Evolutionary conservation across 1,284 basidiomycete species (phyloP).

Genomic region (Ganoderma sinense): DNA sequence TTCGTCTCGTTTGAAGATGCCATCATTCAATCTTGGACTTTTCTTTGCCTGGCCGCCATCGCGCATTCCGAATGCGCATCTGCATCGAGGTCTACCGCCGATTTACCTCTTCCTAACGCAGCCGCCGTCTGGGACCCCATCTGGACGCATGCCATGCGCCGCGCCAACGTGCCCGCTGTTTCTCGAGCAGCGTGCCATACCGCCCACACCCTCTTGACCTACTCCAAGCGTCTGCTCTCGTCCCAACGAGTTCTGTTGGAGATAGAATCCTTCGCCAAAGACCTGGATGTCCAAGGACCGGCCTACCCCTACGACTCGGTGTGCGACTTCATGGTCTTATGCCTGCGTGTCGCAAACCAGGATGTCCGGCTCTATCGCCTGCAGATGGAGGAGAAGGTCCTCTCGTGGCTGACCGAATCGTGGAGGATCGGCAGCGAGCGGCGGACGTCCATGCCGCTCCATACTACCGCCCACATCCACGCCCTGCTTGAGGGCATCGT

Average conservation of each 20-base stretch:
- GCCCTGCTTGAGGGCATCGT: conserved; percentile 69
- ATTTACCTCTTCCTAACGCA: conserved; percentile 26
- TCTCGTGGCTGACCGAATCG: conserved; percentile 82
- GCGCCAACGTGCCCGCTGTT: conserved; percentile 67
- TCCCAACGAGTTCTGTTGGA: conserved; percentile 67
- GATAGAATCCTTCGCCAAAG: conserved; percentile 78
- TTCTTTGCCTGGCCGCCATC: conserved; percentile 79
- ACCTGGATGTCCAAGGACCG: conserved; percentile 90
- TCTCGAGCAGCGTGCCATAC: conserved; percentile 86
- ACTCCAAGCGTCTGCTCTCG: conserved; percentile 55
- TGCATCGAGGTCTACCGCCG: conserved; percentile 16
- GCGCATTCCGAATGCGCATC: conserved; percentile 53
- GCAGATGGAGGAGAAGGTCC: conserved; percentile 84
- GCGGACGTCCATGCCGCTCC: conserved; percentile 52
- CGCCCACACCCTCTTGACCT: conserved; percentile 62
- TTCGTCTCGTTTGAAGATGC: conserved; percentile 73
- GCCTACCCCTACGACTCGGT: conserved; percentile 86
- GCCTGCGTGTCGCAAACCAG: conserved; percentile 72
- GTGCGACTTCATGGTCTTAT: conserved; percentile 78
- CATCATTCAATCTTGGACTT: conserved; percentile 81
- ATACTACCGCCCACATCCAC: conserved; percentile 69
- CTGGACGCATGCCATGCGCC: conserved; percentile 85
- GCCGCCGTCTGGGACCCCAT: conserved; percentile 71
- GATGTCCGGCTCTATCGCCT: conserved; percentile 84
- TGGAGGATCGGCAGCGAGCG: conserved; percentile 60